These are phyloP conservation scores for Theileria parva DNA, from an alignment of 169 alveolate species.

Conservation along the genomic window DNA sequence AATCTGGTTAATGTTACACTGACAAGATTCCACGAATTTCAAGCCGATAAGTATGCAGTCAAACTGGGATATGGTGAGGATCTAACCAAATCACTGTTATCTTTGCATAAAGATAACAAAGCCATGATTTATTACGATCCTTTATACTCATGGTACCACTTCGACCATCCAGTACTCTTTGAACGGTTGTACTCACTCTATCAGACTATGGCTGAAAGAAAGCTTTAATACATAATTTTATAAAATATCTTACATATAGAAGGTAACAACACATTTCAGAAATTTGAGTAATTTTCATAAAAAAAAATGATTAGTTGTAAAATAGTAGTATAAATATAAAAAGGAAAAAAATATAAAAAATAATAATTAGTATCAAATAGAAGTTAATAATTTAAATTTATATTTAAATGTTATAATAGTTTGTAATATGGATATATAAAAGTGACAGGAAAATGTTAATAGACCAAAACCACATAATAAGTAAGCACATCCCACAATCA, in stretches of 20 bases:
- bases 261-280: background rate
- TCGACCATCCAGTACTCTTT: constrained; percentile 84
- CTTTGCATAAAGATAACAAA: constrained; percentile 35
- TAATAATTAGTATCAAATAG: background rate
- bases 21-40: constrained; percentile 77
- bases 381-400: too few species aligned
- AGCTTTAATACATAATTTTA: constrained; percentile 32
- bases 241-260: background rate
- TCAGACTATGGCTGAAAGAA: constrained; percentile 37
- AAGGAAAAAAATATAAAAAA: background rate
- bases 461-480: too few species aligned
- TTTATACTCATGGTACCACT: constrained; percentile 84
- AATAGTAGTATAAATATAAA: background rate
- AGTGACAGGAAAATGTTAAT: too few species aligned
- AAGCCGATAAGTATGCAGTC: constrained; percentile 86
- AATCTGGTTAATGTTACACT: constrained; percentile 52
- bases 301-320: background rate
- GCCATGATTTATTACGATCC: constrained; percentile 54
- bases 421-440: too few species aligned
- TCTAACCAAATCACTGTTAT: constrained; percentile 73
- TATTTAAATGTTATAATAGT: too few species aligned
- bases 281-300: background rate
- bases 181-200: constrained; percentile 78
- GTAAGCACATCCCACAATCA: too few species aligned
- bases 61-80: constrained; percentile 72